Conservation (phyloP, 495 filamentous ascomycete genomes). For the Annulohypoxylon nitens region DNA sequence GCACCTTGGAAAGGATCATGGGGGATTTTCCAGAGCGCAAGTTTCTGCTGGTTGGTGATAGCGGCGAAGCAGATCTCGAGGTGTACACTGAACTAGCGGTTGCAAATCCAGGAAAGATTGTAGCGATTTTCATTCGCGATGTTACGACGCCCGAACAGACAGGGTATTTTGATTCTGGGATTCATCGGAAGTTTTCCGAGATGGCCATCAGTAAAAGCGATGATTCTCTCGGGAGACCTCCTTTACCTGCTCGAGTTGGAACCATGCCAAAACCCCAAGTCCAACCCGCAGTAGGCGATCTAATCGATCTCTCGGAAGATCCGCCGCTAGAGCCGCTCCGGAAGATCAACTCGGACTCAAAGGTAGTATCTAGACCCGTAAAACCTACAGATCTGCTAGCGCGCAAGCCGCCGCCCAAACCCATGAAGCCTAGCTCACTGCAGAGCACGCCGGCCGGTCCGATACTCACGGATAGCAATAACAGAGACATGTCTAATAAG, state of each 20-base stretch:
- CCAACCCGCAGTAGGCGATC: conserved; percentile 63
- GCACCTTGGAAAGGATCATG: conserved; percentile 84
- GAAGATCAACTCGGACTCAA: conserved; percentile 23
- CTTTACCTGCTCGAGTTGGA: conserved; percentile 54
- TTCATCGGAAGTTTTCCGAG: conserved; percentile 48
- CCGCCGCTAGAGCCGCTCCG: conserved; percentile 47
- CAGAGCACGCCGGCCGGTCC: conserved; percentile 58
- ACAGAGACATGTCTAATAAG: conserved; percentile 33
- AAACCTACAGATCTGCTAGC: conserved; percentile 57
- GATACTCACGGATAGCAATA: conserved; percentile 20
- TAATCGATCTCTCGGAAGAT: conserved; percentile 76
- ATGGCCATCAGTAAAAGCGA: conserved; percentile 46
- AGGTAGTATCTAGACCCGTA: conserved; percentile 41
- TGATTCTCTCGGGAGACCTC: conserved; percentile 47
- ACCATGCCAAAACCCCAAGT: conserved; percentile 38
- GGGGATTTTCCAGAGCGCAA: conserved; percentile 89
- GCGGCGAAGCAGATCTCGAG: conserved; percentile 95
- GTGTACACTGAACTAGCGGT: conserved; percentile 95
- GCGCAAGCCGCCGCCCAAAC: conserved; percentile 65
- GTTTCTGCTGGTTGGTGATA: conserved; percentile 94
- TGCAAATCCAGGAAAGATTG: conserved; percentile 82
- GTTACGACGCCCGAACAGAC: conserved; percentile 80
- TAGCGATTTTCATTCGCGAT: conserved; percentile 91
- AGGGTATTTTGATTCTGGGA: conserved; percentile 81
- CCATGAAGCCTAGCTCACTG: conserved; percentile 75